These are phyloP conservation scores for Arachnomyces sp. DNA, from an alignment of 2,329 filamentous ascomycete species.

Conservation along the genomic window DNA sequence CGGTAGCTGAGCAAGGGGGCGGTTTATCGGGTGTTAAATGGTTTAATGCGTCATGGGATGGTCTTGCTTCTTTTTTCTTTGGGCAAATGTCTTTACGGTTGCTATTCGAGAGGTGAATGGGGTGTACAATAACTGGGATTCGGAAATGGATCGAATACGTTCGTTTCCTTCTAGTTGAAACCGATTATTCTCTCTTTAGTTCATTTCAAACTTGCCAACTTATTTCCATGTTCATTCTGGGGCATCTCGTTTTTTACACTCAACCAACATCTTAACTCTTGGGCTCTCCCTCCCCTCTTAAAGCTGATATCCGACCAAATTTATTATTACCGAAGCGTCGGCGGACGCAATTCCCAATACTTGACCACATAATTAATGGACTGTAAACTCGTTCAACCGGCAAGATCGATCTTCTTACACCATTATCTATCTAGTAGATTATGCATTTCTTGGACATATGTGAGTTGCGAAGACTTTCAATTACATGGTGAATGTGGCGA, in stretches of 20 bases:
- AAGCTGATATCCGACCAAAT: no score
- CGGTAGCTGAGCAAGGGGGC: slow-evolving; percentile 33
- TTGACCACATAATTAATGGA: no score
- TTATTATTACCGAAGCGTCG: no score
- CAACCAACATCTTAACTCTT: no score
- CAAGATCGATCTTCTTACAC: no score
- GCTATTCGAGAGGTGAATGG: slow-evolving; percentile 36
- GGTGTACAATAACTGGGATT: slow-evolving; percentile 41
- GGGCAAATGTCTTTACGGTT: slow-evolving; percentile 36
- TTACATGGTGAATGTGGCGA: slow-evolving; percentile 11
- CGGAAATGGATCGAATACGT: slow-evolving; percentile 16
- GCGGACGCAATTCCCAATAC: no score
- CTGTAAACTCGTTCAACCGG: no score
- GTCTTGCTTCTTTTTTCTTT: slow-evolving; percentile 34
- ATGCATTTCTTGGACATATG: no score
- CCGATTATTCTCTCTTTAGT: no score
- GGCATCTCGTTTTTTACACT: slow-evolving; percentile 5
- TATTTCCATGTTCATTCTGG: background rate
- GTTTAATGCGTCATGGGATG: slow-evolving; percentile 45
- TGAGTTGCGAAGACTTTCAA: slow-evolving; percentile 6
- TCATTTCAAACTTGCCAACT: no score
- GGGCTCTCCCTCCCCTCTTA: slow-evolving; percentile 8
- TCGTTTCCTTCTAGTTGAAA: slow-evolving; percentile 21
- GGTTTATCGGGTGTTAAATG: slow-evolving; percentile 39
- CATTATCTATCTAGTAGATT: background rate